Evolutionary conservation across 805 yeast genomes (phyloP).

Genomic region (Suhomyces faveliae): DNA sequence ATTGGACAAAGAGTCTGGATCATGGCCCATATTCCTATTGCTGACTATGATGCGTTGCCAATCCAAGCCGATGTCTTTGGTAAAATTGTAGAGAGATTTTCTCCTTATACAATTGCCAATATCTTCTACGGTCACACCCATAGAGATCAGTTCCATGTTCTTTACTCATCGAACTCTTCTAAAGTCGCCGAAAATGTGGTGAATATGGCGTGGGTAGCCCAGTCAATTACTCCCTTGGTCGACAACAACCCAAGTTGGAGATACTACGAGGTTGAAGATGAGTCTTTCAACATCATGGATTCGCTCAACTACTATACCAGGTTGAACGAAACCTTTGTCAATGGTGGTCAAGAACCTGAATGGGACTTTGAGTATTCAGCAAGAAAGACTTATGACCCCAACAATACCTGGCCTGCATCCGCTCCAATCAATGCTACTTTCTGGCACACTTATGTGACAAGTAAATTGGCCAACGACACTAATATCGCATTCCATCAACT

Average conservation of each 20-base stretch:
- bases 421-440: constrained; percentile 67
- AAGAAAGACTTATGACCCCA: constrained; percentile 53
- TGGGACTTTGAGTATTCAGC: constrained; percentile 69
- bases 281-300: constrained; percentile 60
- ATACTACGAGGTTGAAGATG: constrained; percentile 63
- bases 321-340: constrained; percentile 55
- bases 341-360: constrained; percentile 53
- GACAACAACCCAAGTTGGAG: constrained; percentile 71
- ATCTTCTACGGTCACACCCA: constrained; percentile 74
- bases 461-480: constrained; percentile 35
- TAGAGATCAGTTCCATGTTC: constrained; percentile 61
- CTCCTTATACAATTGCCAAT: constrained; percentile 66
- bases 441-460: constrained; percentile 58
- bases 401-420: constrained; percentile 53
- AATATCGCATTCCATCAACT: constrained; percentile 46
- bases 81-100: constrained; percentile 61
- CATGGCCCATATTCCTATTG: constrained; percentile 64
- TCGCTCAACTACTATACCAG: constrained; percentile 58
- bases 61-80: constrained; percentile 55
- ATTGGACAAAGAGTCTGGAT: constrained; percentile 70
- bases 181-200: constrained; percentile 38
- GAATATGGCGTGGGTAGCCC: constrained; percentile 63
- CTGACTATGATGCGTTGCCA: constrained; percentile 57
- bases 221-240: constrained; percentile 61
- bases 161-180: constrained; percentile 47